Conservation (phyloP, 345 rosid genomes). For the Lepidium sativum region DNA sequence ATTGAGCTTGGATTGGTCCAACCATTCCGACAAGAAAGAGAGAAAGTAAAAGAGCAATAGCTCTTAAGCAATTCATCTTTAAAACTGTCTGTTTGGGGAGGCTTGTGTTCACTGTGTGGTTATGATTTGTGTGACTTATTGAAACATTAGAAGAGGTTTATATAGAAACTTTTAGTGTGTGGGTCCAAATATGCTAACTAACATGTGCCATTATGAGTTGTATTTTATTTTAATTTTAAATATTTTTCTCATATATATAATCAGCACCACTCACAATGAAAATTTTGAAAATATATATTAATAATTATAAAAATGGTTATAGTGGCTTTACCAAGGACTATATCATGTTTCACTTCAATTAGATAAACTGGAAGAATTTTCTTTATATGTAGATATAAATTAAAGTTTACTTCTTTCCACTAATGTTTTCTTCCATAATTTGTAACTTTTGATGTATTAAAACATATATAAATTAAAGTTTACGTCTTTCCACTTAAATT, state of each 20-base stretch:
- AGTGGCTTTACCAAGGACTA: not conserved
- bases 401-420: not conserved
- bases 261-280: not conserved
- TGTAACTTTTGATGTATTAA: not conserved
- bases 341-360: not conserved
- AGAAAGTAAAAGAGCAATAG: slow-evolving; percentile 9
- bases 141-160: not conserved
- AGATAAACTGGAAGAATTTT: not conserved
- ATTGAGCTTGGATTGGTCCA: slow-evolving; percentile 40
- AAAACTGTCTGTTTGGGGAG: slow-evolving; percentile 4
- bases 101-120: slow-evolving; percentile 12
- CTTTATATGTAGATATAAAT: not conserved
- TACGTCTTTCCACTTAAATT: not conserved
- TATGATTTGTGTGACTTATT: not conserved
- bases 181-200: slow-evolving; percentile 28
- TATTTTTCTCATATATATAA: not conserved
- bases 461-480: not conserved
- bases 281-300: not conserved
- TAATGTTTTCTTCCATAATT: not conserved
- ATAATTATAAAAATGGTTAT: not conserved
- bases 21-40: slow-evolving; percentile 27
- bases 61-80: slow-evolving; percentile 6
- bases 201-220: slow-evolving; percentile 27
- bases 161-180: slow-evolving; percentile 12
- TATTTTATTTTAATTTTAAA: not conserved